phyloP scores from a whole-genome alignment of 768 basidiomycete species.

The Suillus discolor region DNA sequence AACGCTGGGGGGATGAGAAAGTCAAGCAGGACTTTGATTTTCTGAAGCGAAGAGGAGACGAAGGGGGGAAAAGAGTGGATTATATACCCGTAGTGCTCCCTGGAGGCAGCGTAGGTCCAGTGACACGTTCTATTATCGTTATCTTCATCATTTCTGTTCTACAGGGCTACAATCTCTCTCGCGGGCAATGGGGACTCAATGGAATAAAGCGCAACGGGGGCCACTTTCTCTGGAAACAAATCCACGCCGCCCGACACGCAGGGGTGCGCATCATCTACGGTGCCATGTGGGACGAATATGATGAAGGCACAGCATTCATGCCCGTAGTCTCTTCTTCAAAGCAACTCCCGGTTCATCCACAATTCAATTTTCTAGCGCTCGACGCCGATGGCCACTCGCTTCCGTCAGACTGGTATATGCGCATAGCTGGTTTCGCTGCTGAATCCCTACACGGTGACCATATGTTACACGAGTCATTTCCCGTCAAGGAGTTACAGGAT shows the following conservation, averaged over 20 bases:
- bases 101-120: background rate
- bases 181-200: background rate
- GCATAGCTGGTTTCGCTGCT: background rate
- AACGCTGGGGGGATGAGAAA: background rate
- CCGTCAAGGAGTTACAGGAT: background rate
- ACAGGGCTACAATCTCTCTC: background rate
- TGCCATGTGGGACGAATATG: background rate
- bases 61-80: background rate
- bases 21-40: slow-evolving; percentile 1
- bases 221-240: background rate
- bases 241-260: background rate
- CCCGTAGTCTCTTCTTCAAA: background rate
- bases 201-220: background rate
- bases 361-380: background rate
- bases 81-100: background rate
- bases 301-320: background rate
- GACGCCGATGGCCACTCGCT: background rate
- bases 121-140: background rate
- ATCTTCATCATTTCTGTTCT: background rate
- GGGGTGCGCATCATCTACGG: background rate
- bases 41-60: background rate
- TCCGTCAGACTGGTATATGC: slow-evolving; percentile 1
- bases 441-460: background rate
- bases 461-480: background rate
- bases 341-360: background rate